Evolutionary conservation across 805 yeast species (phyloP), one percentile per base, ranked within the genome.

Genomic region (Candida broadrunensis): DNA sequence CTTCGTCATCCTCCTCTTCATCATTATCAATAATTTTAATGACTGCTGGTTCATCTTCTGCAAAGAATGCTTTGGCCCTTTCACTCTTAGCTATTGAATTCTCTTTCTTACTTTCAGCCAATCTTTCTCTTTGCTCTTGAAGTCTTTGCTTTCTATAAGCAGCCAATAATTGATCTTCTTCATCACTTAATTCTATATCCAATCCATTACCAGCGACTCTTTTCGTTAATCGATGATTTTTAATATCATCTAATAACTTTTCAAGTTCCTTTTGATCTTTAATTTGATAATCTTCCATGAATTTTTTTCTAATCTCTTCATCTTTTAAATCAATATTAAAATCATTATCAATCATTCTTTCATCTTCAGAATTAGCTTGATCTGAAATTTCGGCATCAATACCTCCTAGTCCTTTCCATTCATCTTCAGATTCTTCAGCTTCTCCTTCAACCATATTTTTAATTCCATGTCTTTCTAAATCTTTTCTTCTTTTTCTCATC

Each of bases 361-460:
- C 93, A 54, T 85, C 86, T 46, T 86, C 95, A 19, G 87, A 78
- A 56, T 85, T 79, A 38, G 81, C 83, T 33, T 47, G 51, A 45
- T 75, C 83, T 14, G 78, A 73, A 1, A 55, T 40, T 45, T 78
- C 83, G 3, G 81, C 85, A 49, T 84, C 90, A 5, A 55, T 67
- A 44, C 95, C 95, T 48, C 91, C 93, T 36, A 84, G 52, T 3
- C 93, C 95, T 37, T 76, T 76, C 86, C 88, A 87, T 65, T 87
- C 95, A 68, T 87, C 95, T 45, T 87, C 95, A 27, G 93, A 85
- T 65, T 87, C 95, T 50, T 78, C 89, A 33, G 95, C 95, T 66
- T 86, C 93, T 36, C 84, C 82, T 52, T 87, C 91, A 56, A 86
- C 69, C 39, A 87, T 73, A 19, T 76, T 70, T 39, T 72, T 72